A percentile compares a stretch with the other conserved stretches of the same genome.
Conservation (phyloP, 352 stramenopile species). For the Phytophthora pseudosyringae region DNA sequence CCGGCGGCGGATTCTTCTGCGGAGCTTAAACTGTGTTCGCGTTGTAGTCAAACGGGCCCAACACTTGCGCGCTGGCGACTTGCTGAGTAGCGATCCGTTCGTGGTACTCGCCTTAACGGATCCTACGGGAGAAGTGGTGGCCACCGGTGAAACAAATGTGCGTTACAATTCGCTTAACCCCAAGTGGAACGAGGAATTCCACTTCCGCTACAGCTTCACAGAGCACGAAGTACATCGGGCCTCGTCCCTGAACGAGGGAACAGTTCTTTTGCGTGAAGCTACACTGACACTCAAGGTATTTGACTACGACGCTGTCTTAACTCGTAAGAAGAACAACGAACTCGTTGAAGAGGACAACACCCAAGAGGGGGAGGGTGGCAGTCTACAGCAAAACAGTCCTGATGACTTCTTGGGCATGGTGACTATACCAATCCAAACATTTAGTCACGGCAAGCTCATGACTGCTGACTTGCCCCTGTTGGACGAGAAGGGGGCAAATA, state of each 20-base stretch:
- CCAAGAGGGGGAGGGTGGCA: background rate
- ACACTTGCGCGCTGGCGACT: slow-evolving; percentile 56
- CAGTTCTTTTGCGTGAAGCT: background rate
- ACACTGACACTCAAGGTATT: slow-evolving; percentile 34
- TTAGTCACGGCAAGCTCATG: slow-evolving; percentile 53
- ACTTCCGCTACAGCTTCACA: slow-evolving; percentile 55
- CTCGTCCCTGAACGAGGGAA: background rate
- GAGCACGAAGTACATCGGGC: slow-evolving; percentile 27
- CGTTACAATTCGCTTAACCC: slow-evolving; percentile 59
- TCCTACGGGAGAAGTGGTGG: slow-evolving; percentile 33
- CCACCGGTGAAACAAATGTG: slow-evolving; percentile 57
- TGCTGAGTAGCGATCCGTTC: slow-evolving; percentile 73
- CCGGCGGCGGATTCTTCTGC: slow-evolving; percentile 28
- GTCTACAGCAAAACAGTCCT: background rate
- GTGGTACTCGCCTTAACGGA: slow-evolving; percentile 47
- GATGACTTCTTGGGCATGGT: slow-evolving; percentile 59
- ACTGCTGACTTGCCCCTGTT: slow-evolving; percentile 47
- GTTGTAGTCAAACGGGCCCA: slow-evolving; percentile 60
- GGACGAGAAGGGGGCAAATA: slow-evolving; percentile 30
- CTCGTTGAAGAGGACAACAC: background rate
- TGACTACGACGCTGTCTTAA: slow-evolving; percentile 50
- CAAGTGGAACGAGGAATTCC: slow-evolving; percentile 80
- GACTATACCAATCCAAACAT: slow-evolving; percentile 42
- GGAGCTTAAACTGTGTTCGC: slow-evolving; percentile 62
- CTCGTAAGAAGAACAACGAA: slow-evolving; percentile 10